Conservation (phyloP, 1,284 basidiomycete species). For the Porodaedalea pini region DNA sequence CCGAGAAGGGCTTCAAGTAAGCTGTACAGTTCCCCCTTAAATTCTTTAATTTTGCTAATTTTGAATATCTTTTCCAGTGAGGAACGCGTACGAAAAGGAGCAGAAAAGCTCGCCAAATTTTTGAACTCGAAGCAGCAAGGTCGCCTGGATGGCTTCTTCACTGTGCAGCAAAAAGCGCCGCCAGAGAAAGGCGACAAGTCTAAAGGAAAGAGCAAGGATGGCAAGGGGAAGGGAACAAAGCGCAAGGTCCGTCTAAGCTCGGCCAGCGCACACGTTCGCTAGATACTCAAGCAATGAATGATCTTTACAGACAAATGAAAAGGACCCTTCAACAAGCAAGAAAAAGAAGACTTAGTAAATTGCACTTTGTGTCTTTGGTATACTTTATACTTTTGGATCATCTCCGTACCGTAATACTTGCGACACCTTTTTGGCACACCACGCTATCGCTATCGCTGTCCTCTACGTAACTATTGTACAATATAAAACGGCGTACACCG, state of each 20-base stretch:
- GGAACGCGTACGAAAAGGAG: conserved; percentile 93
- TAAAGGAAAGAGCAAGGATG: conserved; percentile 35
- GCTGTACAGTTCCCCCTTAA: conserved; percentile 28
- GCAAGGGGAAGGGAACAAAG: conserved; percentile 50
- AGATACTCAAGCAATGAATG: conserved; percentile 15
- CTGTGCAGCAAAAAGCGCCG: conserved; percentile 53
- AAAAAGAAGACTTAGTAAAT: conserved; percentile 33
- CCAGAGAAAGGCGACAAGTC: conserved; percentile 37
- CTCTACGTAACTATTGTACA: no score
- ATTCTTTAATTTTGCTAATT: neutral
- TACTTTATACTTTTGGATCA: no score
- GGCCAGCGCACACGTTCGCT: neutral
- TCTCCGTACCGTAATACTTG: no score
- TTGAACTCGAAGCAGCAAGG: conserved; percentile 94
- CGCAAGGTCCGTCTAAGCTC: conserved; percentile 59
- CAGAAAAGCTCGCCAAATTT: conserved; percentile 87
- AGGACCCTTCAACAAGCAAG: conserved; percentile 28
- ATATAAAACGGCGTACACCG: no score
- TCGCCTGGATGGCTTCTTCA: conserved; percentile 93
- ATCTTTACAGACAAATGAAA: conserved; percentile 30
- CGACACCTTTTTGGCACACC: no score
- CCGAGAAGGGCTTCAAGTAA: conserved; percentile 96
- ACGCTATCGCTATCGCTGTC: no score
- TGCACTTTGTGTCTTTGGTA: neutral
- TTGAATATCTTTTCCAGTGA: conserved; percentile 53